These are phyloP conservation scores for Starmerella scarabaei DNA, from an alignment of 805 yeast species.

Conservation along the genomic window DNA sequence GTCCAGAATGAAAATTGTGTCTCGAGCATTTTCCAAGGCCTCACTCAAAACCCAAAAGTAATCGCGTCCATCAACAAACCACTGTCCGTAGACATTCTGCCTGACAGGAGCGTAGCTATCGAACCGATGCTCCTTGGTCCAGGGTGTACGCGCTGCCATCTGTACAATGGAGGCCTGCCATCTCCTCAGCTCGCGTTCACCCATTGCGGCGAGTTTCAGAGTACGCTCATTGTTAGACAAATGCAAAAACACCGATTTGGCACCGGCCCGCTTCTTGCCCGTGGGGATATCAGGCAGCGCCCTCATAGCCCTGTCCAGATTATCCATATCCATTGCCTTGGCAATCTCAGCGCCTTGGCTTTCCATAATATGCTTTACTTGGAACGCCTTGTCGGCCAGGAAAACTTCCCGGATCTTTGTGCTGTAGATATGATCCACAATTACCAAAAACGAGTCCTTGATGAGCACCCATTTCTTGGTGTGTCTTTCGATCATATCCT, in stretches of 20 bases:
- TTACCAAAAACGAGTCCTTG: constrained; percentile 70
- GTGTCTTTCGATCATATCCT: constrained; percentile 81
- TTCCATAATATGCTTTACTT: constrained; percentile 29
- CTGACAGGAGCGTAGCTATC: constrained; percentile 88
- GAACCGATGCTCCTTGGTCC: constrained; percentile 69
- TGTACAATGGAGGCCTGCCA: constrained; percentile 63
- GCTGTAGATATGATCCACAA: constrained; percentile 73
- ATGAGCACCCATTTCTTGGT: constrained; percentile 86
- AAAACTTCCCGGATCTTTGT: constrained; percentile 87
- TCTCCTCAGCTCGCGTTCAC: constrained; percentile 65
- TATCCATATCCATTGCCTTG: neutral
- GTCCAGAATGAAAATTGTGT: constrained; percentile 86
- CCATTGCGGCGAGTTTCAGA: constrained; percentile 42
- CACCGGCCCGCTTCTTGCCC: neutral
- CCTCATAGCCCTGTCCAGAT: neutral
- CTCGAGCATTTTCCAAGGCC: constrained; percentile 86
- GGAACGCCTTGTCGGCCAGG: constrained; percentile 66
- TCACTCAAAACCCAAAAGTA: constrained; percentile 92
- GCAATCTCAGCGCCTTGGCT: neutral
- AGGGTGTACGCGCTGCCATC: constrained; percentile 55
- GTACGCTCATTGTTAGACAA: constrained; percentile 32
- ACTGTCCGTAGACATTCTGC: constrained; percentile 74
- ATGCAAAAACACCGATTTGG: constrained; percentile 21
- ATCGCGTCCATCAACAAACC: constrained; percentile 95
- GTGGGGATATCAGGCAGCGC: constrained; percentile 1